These are phyloP conservation scores for Hanseniaspora gamundiae DNA, from an alignment of 1,139 yeast species.

Conservation along the genomic window DNA sequence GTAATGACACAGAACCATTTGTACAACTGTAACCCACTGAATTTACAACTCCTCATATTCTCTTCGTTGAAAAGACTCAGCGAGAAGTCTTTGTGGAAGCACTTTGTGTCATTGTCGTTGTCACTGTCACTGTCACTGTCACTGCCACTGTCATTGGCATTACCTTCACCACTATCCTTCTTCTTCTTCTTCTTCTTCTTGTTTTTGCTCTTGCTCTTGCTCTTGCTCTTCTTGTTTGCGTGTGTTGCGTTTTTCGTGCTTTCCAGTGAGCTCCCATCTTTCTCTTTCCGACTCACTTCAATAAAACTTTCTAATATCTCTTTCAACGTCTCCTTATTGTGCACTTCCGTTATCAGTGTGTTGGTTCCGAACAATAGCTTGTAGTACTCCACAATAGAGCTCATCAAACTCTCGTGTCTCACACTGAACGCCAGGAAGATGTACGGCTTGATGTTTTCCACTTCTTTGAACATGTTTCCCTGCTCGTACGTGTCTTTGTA, in stretches of 20 bases:
- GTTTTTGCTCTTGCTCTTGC: too few species aligned
- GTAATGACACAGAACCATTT: background rate
- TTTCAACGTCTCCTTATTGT: background rate
- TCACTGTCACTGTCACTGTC: too few species aligned
- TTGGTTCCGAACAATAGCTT: background rate
- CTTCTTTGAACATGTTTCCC: background rate
- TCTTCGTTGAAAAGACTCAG: background rate
- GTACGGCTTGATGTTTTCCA: background rate
- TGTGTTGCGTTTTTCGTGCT: too few species aligned
- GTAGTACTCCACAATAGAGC: background rate
- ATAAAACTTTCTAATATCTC: background rate
- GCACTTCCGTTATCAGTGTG: background rate
- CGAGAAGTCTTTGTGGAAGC: background rate
- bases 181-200: too few species aligned
- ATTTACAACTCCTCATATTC: background rate
- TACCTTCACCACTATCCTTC: too few species aligned
- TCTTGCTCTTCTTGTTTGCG: too few species aligned
- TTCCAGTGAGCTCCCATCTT: too few species aligned
- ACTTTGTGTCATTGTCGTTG: background rate
- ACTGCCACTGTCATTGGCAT: too few species aligned
- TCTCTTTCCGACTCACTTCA: background rate
- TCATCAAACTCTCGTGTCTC: background rate
- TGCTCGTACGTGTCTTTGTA: background rate
- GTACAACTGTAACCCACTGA: background rate
- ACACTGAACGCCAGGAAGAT: background rate